Conservation (phyloP, 2,329 filamentous ascomycete species). For the Fusarium sp. region DNA sequence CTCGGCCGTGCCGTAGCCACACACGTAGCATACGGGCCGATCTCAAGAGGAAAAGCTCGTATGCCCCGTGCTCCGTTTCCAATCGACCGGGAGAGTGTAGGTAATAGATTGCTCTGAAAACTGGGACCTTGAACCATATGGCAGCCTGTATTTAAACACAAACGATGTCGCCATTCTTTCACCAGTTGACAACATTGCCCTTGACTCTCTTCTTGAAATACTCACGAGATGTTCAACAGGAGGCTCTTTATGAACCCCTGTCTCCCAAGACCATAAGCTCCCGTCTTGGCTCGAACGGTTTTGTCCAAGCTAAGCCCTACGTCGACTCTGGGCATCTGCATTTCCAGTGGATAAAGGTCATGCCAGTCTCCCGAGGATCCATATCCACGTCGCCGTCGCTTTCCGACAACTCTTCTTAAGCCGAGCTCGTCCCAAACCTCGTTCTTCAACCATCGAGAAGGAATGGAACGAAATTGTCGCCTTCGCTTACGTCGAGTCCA, state of each 20-base stretch:
- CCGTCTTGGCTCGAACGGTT: background rate
- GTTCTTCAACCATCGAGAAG: background rate
- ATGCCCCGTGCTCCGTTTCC: background rate
- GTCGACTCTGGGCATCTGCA: background rate
- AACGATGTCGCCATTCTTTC: constrained; percentile 17
- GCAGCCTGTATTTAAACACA: background rate
- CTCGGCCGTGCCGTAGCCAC: constrained; percentile 12
- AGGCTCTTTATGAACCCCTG: background rate
- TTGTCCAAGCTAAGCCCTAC: background rate
- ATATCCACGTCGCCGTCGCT: background rate
- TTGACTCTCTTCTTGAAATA: background rate
- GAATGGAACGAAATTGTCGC: background rate
- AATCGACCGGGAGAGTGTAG: background rate
- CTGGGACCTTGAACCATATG: background rate
- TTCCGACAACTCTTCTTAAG: background rate
- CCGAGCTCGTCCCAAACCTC: background rate
- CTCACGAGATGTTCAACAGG: background rate
- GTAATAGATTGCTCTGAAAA: constrained; percentile 2
- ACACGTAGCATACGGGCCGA: background rate
- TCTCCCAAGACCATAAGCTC: background rate
- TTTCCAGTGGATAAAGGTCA: background rate
- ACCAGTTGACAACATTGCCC: constrained; percentile 11
- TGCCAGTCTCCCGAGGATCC: background rate
- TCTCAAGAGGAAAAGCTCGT: background rate
- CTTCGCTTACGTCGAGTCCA: background rate